Evolutionary conservation across 495 filamentous ascomycete genomes (phyloP).

Genomic region (Aspergillus heteromorphus): DNA sequence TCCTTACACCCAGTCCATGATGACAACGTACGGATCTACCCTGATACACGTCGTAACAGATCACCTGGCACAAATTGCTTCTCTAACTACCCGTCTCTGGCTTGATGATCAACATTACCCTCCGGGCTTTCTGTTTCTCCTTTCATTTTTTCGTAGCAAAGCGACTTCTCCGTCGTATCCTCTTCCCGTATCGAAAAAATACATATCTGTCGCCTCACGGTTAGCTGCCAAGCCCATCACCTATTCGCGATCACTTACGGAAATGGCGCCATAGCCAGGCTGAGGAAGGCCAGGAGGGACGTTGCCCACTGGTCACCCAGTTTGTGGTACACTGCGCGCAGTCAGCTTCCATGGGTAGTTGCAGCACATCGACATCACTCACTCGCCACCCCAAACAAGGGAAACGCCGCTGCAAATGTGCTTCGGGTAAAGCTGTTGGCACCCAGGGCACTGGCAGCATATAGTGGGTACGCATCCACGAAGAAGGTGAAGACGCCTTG

Average conservation of each 20-base stretch:
- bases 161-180: neutral
- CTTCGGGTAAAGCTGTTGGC: slow-evolving; percentile 73
- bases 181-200: neutral
- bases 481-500: slow-evolving; percentile 80
- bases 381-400: slow-evolving; percentile 13
- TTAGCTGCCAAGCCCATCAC: neutral
- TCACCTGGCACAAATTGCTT: too few species aligned
- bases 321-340: slow-evolving; percentile 53
- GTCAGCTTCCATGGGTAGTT: slow-evolving; percentile 18
- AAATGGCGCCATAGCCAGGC: slow-evolving; percentile 57
- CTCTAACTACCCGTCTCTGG: too few species aligned
- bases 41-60: too few species aligned
- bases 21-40: too few species aligned
- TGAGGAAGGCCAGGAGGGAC: slow-evolving; percentile 55
- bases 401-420: slow-evolving; percentile 64
- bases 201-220: neutral
- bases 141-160: neutral
- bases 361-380: slow-evolving; percentile 33
- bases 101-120: too few species aligned
- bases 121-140: too few species aligned
- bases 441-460: slow-evolving; percentile 75
- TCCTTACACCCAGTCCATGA: too few species aligned
- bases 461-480: slow-evolving; percentile 67
- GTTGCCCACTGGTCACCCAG: slow-evolving; percentile 64
- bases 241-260: slow-evolving; percentile 27